Conservation (phyloP, 306 rosid genomes). For the Quercus dentata region DNA sequence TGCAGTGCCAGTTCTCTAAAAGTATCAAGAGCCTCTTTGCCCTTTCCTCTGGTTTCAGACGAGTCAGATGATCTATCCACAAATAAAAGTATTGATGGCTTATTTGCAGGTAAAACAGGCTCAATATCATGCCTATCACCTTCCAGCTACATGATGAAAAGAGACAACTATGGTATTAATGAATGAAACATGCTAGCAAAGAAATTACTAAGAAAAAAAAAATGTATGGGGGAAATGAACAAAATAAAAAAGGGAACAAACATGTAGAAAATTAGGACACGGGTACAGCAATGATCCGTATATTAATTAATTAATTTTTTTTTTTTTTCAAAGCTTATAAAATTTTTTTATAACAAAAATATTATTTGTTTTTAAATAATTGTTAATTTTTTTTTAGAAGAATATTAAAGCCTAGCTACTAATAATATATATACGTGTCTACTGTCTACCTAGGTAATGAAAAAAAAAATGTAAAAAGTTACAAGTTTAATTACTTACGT, state of each 20-base stretch:
- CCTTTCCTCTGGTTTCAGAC: constrained; percentile 49
- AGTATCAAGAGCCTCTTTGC: constrained; percentile 62
- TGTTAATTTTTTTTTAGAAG: no score
- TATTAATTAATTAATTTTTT: no score
- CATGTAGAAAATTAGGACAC: not conserved
- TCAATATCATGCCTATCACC: constrained; percentile 42
- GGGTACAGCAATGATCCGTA: no score
- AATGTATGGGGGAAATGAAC: not conserved
- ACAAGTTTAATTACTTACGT: no score
- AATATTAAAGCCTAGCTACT: no score
- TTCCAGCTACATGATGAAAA: constrained; percentile 65
- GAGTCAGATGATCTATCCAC: constrained; percentile 78
- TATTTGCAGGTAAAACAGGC: constrained; percentile 65
- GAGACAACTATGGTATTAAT: not conserved
- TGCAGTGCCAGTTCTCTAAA: constrained; percentile 68
- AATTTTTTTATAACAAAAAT: no score
- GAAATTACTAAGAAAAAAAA: constrained; percentile 1
- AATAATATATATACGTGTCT: no score
- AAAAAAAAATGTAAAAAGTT: no score
- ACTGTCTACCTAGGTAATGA: no score
- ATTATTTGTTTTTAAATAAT: no score
- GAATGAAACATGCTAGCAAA: not conserved
- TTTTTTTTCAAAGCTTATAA: no score
- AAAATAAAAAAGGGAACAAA: not conserved
- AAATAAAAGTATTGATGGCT: constrained; percentile 78